phyloP scores from a whole-genome alignment of 2,329 filamentous ascomycete genomes.

The Trichoderma asperellum region DNA sequence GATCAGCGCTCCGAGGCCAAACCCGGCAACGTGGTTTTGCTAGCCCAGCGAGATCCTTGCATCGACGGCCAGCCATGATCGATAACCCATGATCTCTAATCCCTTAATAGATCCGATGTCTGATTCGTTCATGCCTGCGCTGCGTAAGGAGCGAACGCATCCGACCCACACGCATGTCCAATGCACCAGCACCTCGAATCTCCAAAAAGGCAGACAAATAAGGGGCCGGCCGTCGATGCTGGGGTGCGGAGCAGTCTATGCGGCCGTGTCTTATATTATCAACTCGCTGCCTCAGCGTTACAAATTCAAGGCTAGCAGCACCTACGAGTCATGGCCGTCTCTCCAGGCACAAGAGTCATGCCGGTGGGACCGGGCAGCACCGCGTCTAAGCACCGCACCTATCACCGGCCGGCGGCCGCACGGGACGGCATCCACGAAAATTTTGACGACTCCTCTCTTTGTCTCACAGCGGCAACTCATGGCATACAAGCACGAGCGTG shows the following conservation, averaged over 20 bases:
- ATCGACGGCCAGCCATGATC: slow-evolving; percentile 10
- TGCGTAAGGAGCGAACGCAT: not conserved
- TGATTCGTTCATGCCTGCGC: not conserved
- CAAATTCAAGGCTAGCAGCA: slow-evolving; percentile 1
- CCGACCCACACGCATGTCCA: slow-evolving; percentile 4
- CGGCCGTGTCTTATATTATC: not conserved
- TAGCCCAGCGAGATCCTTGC: slow-evolving; percentile 12
- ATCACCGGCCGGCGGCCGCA: slow-evolving; percentile 26
- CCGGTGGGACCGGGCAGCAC: slow-evolving; percentile 16
- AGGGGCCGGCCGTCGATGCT: not conserved
- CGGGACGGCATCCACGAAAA: slow-evolving; percentile 18
- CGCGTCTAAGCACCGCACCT: slow-evolving; percentile 17
- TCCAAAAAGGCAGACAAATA: slow-evolving; percentile 8
- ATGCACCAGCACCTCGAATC: not conserved
- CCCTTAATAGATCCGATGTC: slow-evolving; percentile 8
- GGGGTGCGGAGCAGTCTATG: slow-evolving; percentile 8
- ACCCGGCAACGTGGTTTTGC: slow-evolving; percentile 1
- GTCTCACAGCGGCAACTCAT: not conserved
- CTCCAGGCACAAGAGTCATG: slow-evolving; percentile 19
- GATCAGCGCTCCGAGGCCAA: slow-evolving; percentile 8
- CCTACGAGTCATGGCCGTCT: slow-evolving; percentile 12
- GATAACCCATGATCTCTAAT: slow-evolving; percentile 4
- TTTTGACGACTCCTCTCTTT: not conserved
- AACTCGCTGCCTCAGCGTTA: slow-evolving; percentile 1
- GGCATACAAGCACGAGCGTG: not conserved